These are phyloP conservation scores for Hirschfeldia incana DNA, from an alignment of 345 rosid species.

Conservation along the genomic window DNA sequence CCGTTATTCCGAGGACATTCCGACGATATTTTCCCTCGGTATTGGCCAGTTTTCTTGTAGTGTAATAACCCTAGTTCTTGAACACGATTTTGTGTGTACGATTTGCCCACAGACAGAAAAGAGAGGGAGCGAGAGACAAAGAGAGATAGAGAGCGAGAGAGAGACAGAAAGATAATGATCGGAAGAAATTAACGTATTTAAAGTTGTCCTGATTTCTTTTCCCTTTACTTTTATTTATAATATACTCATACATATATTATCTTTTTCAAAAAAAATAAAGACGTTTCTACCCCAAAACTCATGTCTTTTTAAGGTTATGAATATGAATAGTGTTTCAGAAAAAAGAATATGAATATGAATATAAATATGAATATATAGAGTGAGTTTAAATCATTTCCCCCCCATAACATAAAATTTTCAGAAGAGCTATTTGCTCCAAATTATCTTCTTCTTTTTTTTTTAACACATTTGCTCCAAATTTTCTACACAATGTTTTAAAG, in stretches of 20 bases:
- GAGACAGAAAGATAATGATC: neutral
- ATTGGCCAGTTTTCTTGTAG: no score
- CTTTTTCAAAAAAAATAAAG: neutral
- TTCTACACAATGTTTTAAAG: neutral
- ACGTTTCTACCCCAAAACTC: no score
- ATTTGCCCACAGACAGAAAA: neutral
- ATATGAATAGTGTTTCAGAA: no score
- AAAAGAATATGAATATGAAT: no score
- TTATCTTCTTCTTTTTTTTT: neutral
- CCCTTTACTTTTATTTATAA: neutral
- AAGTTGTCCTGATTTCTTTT: constrained; percentile 35
- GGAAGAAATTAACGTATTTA: constrained; percentile 25
- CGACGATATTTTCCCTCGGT: no score
- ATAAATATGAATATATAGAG: neutral
- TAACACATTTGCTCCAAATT: neutral
- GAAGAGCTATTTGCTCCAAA: neutral
- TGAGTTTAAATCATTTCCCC: neutral
- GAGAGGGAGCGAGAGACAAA: neutral
- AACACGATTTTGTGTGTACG: constrained; percentile 16
- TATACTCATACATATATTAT: neutral
- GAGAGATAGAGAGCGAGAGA: neutral
- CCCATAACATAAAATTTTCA: neutral
- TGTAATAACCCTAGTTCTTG: constrained; percentile 31
- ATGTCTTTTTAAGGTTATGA: no score
- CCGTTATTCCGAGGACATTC: no score